phyloP scores from a whole-genome alignment of 352 stramenopile species.

The Phytophthora podocarpi region DNA sequence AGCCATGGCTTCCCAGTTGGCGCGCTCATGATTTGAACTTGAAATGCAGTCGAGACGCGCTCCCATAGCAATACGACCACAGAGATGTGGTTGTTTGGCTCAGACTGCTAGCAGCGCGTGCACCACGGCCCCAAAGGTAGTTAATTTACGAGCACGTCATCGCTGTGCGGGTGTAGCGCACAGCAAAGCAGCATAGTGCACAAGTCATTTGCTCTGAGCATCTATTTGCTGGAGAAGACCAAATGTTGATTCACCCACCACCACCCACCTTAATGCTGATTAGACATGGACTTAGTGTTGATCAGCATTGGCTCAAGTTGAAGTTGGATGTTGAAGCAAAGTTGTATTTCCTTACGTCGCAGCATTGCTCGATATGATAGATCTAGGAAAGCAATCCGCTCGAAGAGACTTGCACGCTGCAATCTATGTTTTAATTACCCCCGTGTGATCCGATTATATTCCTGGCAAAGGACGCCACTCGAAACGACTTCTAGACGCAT shows the following conservation, averaged over 20 bases:
- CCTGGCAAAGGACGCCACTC: conserved; percentile 19
- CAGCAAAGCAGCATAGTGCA: background rate
- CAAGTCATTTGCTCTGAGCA: background rate
- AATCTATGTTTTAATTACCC: too few relatives aligned
- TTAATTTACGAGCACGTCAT: background rate
- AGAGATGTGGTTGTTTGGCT: background rate
- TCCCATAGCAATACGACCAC: too few relatives aligned
- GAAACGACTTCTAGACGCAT: conserved; percentile 24
- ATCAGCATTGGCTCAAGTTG: too few relatives aligned
- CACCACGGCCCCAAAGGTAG: background rate
- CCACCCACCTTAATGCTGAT: too few relatives aligned
- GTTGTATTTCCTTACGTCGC: background rate
- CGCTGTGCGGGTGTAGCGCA: too few relatives aligned
- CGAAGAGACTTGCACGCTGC: too few relatives aligned
- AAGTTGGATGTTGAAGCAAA: conserved; percentile 25
- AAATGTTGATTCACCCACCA: too few relatives aligned
- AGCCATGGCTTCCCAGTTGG: conserved; percentile 1
- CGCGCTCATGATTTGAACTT: conserved; percentile 23
- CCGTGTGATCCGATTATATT: background rate
- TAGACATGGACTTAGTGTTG: too few relatives aligned
- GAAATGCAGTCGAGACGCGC: too few relatives aligned
- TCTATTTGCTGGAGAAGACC: too few relatives aligned
- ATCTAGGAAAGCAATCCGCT: too few relatives aligned
- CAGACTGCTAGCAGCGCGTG: background rate
- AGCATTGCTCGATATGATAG: background rate